Conservation (phyloP, 2,329 filamentous ascomycete genomes). For the Grosmannia penicillata region DNA sequence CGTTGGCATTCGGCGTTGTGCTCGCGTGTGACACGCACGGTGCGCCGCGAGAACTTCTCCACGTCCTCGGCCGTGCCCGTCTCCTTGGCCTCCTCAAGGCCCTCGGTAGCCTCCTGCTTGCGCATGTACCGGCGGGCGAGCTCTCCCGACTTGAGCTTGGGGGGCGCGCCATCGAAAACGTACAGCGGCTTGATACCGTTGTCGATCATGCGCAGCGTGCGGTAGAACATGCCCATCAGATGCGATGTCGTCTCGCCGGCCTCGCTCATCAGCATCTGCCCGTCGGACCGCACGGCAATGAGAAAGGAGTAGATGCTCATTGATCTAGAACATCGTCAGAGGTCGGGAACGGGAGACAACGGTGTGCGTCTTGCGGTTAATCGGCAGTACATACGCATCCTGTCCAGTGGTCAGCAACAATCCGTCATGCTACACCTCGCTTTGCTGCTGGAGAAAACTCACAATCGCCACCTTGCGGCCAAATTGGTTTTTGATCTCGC, state of each 20-base stretch:
- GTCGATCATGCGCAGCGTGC: constrained; percentile 92
- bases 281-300: constrained; percentile 90
- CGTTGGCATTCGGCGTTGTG: constrained; percentile 92
- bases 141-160: constrained; percentile 95
- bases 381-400: constrained; percentile 8
- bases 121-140: constrained; percentile 90
- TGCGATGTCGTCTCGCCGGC: constrained; percentile 94
- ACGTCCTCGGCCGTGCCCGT: constrained; percentile 94
- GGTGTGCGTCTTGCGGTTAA: neutral
- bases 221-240: constrained; percentile 99
- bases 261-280: constrained; percentile 91
- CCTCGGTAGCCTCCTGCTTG: constrained; percentile 82
- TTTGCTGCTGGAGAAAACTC: constrained; percentile 31
- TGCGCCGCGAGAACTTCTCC: constrained; percentile 90
- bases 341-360: neutral
- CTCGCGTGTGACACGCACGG: constrained; percentile 87
- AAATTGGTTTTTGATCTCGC: constrained; percentile 98
- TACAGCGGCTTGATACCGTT: constrained; percentile 98
- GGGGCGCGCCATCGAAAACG: constrained; percentile 92
- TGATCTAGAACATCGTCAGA: constrained; percentile 37
- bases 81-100: constrained; percentile 89
- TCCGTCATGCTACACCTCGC: too few relatives aligned
- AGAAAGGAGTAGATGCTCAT: constrained; percentile 99
- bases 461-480: constrained; percentile 97
- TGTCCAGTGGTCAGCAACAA: neutral